Evolutionary conservation across 768 basidiomycete species (phyloP), one percentile per base, ranked within the genome.

Genomic region (Boletus rubropictus): DNA sequence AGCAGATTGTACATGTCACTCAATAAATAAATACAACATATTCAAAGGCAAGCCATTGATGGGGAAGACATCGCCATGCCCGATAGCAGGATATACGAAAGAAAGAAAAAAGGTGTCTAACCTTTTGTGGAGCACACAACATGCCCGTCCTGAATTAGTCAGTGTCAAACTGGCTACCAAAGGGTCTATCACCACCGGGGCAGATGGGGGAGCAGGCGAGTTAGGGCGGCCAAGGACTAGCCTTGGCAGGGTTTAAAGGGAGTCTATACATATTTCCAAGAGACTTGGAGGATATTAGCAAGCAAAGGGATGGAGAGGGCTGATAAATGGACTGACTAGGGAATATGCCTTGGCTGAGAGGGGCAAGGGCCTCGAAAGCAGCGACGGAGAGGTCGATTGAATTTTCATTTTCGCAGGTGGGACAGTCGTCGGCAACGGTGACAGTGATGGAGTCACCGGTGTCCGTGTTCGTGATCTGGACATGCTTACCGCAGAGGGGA

Each of bases 401-500:
- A 64, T 84, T 75, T 24, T 29, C 28, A 56, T 77, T 80, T 0
- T 59, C 42, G 70, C 90, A 95, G 17, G 83, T 84, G 21, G 90
- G 89, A 74, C 91, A 96, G 31, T 75, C 82, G 55, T 92, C 90
- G 11, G 78, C 87, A 53, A 96, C 72, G 21, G 72, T 76, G 37
- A 82, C 89, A 4, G 65, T 72, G 48, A 86, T 75, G n/a, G 65
- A 61, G 65, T 72, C 20, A 40, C 75, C 72, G 11, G 43, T 67
- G 67, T 79, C 81, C 21, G 68, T 55, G 71, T 88, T 86, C 48
- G 70, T 81, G 60, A 96, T 78, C 53, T 61, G 54, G 56, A 95
- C 77, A 39, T 68, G 58, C 59, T 72, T 68, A 48, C 87, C 87
- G 59, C 94, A 96, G 54, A 80, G 71, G 8, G 62, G 21, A 9